Percentiles rank a stretch among this genome's conserved stretches.
Conservation (phyloP, 345 rosid genomes). For the Turnera subulata region DNA sequence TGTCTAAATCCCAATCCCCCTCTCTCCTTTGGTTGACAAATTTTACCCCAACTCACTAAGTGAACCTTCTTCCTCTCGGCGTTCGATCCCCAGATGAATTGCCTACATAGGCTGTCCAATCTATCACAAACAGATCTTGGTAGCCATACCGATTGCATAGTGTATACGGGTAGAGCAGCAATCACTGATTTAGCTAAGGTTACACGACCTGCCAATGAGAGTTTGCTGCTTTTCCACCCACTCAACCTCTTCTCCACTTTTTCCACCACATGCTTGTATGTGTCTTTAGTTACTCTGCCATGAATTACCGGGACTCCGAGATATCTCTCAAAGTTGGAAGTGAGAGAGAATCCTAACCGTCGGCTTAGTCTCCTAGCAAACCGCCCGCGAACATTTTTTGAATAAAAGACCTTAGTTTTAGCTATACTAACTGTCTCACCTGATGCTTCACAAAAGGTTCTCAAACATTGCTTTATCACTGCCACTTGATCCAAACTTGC, state of each 20-base stretch:
- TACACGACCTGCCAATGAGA: neutral
- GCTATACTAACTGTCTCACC: too few relatives aligned
- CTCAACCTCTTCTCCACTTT: neutral
- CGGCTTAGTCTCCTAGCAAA: neutral
- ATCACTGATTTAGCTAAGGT: neutral
- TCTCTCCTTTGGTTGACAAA: neutral
- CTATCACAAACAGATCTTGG: neutral
- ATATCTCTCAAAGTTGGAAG: neutral
- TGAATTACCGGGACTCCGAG: neutral
- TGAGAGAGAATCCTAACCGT: neutral
- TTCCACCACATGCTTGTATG: neutral
- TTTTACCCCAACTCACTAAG: neutral
- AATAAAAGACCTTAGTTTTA: neutral
- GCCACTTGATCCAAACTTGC: too few relatives aligned
- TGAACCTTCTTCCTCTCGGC: neutral
- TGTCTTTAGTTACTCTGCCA: neutral
- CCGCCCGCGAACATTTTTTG: too few relatives aligned
- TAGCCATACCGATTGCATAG: neutral
- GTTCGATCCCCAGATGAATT: slow-evolving; percentile 1
- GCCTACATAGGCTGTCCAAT: neutral
- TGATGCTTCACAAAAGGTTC: too few relatives aligned
- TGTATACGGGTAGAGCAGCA: neutral
- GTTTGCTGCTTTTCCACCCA: neutral
- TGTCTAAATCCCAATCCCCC: neutral
- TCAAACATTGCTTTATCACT: too few relatives aligned